A percentile compares a stretch with the other conserved stretches of the same genome.
These are phyloP conservation scores for Solanum clarkiae DNA, from an alignment of 257 asterid species.

Conservation along the genomic window DNA sequence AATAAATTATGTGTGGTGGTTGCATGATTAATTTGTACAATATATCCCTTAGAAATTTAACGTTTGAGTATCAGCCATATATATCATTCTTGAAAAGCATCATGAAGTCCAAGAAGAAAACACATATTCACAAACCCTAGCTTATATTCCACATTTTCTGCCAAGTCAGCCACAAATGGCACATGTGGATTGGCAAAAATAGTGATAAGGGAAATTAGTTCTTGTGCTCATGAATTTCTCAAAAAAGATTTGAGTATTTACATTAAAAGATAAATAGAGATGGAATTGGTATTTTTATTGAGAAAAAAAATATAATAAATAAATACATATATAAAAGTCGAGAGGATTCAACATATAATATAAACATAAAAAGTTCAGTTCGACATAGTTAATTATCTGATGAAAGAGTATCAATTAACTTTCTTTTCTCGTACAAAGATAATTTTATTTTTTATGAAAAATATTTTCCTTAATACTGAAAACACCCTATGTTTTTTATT, in stretches of 20 bases:
- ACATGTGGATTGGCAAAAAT: not conserved
- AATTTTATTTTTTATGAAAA: too few relatives aligned
- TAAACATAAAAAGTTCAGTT: too few relatives aligned
- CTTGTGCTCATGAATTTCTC: not conserved
- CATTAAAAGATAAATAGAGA: not conserved
- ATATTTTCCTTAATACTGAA: too few relatives aligned
- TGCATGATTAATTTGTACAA: slow-evolving; percentile 1
- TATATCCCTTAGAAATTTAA: not conserved
- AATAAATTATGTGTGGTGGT: not conserved
- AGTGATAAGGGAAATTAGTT: not conserved
- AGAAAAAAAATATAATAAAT: not conserved
- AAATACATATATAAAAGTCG: too few relatives aligned
- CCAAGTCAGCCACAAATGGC: not conserved
- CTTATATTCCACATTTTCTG: not conserved
- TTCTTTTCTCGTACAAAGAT: too few relatives aligned
- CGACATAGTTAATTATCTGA: not conserved
- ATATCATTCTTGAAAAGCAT: not conserved
- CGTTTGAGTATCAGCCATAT: not conserved
- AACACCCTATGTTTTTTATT: too few relatives aligned
- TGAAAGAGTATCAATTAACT: not conserved
- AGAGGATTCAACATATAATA: too few relatives aligned
- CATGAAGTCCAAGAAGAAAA: not conserved
- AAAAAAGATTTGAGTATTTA: not conserved
- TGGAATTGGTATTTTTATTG: not conserved
- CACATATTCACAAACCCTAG: not conserved